A percentile compares a stretch with the other conserved stretches of the same genome.
phyloP scores from a whole-genome alignment of 2,329 filamentous ascomycete species.

The Epicoccum nigrum region DNA sequence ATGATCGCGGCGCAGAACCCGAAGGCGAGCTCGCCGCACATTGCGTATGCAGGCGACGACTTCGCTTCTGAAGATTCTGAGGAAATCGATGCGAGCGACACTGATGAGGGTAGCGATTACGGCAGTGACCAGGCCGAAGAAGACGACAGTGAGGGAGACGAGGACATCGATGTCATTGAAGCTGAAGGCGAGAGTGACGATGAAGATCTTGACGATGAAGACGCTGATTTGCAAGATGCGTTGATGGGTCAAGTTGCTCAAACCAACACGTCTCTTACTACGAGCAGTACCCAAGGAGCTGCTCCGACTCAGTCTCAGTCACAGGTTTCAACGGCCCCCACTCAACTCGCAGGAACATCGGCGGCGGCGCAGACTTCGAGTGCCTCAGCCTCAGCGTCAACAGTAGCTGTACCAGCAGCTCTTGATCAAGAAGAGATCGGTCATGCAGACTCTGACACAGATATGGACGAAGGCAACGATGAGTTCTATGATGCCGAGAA shows the following conservation, averaged over 20 bases:
- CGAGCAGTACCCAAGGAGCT: no score
- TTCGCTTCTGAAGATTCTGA: slow-evolving; percentile 12
- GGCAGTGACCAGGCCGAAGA: slow-evolving; percentile 20
- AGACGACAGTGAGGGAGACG: slow-evolving; percentile 19
- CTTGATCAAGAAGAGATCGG: no score
- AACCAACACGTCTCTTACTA: background rate
- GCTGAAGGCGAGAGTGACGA: slow-evolving; percentile 14
- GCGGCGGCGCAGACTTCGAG: background rate
- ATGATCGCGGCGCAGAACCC: slow-evolving; percentile 24
- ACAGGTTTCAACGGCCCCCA: no score
- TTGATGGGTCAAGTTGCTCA: no score
- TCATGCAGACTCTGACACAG: background rate
- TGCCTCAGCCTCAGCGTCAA: background rate
- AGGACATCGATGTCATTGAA: slow-evolving; percentile 18
- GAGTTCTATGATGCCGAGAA: background rate
- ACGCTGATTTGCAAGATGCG: background rate
- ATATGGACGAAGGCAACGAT: background rate
- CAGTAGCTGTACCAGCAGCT: background rate
- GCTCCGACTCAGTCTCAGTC: no score
- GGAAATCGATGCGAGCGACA: background rate
- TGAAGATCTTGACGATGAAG: background rate
- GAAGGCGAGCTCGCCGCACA: slow-evolving; percentile 9
- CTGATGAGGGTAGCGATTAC: slow-evolving; percentile 9
- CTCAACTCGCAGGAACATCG: background rate
- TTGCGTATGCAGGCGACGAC: slow-evolving; percentile 16